Conservation (phyloP, 2,329 filamentous ascomycete genomes). For the Hirsutella thompsonii region DNA sequence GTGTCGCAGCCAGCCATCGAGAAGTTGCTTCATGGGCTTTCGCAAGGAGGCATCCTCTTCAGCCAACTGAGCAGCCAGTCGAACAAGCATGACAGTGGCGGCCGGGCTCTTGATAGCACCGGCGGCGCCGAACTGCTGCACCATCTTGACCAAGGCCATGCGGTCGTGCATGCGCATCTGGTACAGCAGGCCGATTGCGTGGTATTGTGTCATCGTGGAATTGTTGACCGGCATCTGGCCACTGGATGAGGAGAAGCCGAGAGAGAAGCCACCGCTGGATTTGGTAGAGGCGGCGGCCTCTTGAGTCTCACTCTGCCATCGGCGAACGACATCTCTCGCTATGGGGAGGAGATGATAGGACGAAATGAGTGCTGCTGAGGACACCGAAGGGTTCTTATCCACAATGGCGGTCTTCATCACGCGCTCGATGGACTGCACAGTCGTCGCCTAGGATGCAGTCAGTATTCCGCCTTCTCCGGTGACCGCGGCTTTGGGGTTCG, state of each 20-base stretch:
- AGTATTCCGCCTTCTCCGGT: conserved; percentile 7
- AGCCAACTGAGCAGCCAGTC: conserved; percentile 83
- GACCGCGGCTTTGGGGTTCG: neutral
- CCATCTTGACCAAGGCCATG: conserved; percentile 99
- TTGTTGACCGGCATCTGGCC: conserved; percentile 70
- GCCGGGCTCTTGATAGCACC: conserved; percentile 93
- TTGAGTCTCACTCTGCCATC: conserved; percentile 98
- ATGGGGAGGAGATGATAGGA: conserved; percentile 97
- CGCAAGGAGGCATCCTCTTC: conserved; percentile 83
- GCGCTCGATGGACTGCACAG: conserved; percentile 93
- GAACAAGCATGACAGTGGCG: conserved; percentile 82
- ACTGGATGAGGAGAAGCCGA: conserved; percentile 78
- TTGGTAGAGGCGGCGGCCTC: conserved; percentile 88
- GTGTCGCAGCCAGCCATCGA: conserved; percentile 92
- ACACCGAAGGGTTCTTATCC: conserved; percentile 95
- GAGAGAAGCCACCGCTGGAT: conserved; percentile 76
- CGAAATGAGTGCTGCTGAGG: conserved; percentile 88
- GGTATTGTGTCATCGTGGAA: conserved; percentile 97
- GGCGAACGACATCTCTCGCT: conserved; percentile 83
- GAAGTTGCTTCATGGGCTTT: conserved; percentile 92
- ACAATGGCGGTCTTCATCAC: conserved; percentile 99
- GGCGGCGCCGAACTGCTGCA: conserved; percentile 91
- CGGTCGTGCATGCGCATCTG: conserved; percentile 96
- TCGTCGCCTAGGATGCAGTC: conserved; percentile 55
- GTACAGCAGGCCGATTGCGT: conserved; percentile 92